Base-by-base conservation (phyloP, 1,284 basidiomycete genomes). In the Heliocybe sulcata region DNA sequence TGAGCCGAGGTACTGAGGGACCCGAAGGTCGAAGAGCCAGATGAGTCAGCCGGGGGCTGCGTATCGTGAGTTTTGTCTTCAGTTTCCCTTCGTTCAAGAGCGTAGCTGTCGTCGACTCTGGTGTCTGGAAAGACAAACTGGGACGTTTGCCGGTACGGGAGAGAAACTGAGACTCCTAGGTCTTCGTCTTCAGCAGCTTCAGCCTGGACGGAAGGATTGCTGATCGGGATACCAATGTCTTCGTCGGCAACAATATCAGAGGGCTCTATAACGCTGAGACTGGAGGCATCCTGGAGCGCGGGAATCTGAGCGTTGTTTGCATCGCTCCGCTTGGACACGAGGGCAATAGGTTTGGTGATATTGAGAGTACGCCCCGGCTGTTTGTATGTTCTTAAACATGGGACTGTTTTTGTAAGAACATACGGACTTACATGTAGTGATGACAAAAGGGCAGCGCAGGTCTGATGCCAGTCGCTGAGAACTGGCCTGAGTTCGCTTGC, bases 401-500 rank as follows among this genome's bases (percentile, higher is more conserved):
- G 16, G 22, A 31, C 3, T 31, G 4, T 12, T 52, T 22, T 33
- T 12, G 16, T n/a, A 29, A 12, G 23, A 29, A 8, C 19, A n/a
- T 23, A 22, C 9, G 16, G 31, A 61, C 67, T 53, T 51, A 67
- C 70, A 56, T 64, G 55, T 23, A 69, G 49, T 0, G 67, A 57
- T 19, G 56, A 52, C 35, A 73, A 54, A 2, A 74, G 58, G 22
- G 59, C 59, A 35, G 58, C 58, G 53, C 67, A 70, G 9, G 67
- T 65, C 6, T 58, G 59, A 54, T 63, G 63, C n/a, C 67, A 55
- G 0, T 60, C 56, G 14, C 68, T 63, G 2, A 82, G 58, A 38
- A 64, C 65, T 14, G 75, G 68, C 2, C 66, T 61, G 2, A 85
- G 57, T 54, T 82, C 80, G 31, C 65, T 64, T 16, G 75, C 64